Evolutionary conservation across 176 grass and related monocot genomes (phyloP).

Genomic region (Luzula sylvatica): DNA sequence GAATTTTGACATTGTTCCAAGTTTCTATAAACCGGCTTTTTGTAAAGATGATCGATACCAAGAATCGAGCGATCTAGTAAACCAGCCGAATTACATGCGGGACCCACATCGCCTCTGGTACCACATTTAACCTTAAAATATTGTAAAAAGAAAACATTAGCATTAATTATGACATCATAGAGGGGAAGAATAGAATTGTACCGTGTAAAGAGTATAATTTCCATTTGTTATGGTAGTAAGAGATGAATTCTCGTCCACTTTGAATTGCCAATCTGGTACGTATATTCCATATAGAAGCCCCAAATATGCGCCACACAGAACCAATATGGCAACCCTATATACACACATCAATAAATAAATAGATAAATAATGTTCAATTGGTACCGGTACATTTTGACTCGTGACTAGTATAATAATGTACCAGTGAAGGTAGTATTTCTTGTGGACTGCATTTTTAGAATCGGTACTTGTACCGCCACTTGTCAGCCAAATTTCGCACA

Average conservation of each 20-base stretch:
- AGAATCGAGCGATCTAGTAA: slow-evolving; percentile 82
- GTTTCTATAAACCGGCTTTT: slow-evolving; percentile 60
- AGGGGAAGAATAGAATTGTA: neutral
- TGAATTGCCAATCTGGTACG: slow-evolving; percentile 52
- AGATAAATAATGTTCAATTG: neutral
- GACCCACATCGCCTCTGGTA: slow-evolving; percentile 57
- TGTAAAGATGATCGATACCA: slow-evolving; percentile 70
- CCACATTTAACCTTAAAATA: slow-evolving; percentile 67
- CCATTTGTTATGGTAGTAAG: slow-evolving; percentile 9
- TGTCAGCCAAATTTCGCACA: slow-evolving; percentile 83
- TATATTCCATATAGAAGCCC: slow-evolving; percentile 50
- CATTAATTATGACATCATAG: neutral
- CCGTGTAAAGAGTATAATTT: slow-evolving; percentile 4
- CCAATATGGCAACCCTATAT: slow-evolving; percentile 21
- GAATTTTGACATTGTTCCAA: slow-evolving; percentile 47
- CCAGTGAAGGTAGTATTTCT: slow-evolving; percentile 35
- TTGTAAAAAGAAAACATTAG: neutral
- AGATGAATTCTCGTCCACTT: slow-evolving; percentile 13
- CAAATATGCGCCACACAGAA: slow-evolving; percentile 49
- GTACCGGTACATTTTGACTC: no score
- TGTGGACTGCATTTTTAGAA: slow-evolving; percentile 43
- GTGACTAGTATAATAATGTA: slow-evolving; percentile 2
- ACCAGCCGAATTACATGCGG: slow-evolving; percentile 75
- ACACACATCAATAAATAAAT: neutral
- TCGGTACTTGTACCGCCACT: slow-evolving; percentile 30